Evolutionary conservation across 345 rosid genomes (phyloP).

Genomic region (thale cress (Arabidopsis thaliana)): DNA sequence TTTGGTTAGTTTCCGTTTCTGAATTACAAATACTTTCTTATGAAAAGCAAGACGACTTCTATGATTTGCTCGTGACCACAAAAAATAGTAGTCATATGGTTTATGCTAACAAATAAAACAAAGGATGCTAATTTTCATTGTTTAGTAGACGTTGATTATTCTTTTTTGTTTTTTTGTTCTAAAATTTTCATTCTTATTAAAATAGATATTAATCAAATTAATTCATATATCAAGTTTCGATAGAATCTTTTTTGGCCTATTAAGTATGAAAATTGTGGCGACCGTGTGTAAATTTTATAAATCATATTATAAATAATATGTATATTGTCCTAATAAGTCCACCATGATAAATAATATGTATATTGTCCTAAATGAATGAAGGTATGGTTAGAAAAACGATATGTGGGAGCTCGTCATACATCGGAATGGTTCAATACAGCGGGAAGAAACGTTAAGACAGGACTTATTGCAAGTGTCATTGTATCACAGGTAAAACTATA

Average conservation of each 20-base stretch:
- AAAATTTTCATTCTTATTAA: not conserved
- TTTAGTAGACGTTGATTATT: not conserved
- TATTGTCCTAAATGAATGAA: constrained; percentile 4
- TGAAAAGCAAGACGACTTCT: not conserved
- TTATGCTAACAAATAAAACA: not conserved
- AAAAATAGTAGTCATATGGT: not conserved
- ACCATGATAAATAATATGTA: not conserved
- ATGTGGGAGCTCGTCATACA: constrained; percentile 82
- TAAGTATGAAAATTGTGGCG: not conserved
- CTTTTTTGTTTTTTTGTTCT: not conserved
- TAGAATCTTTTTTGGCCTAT: not conserved
- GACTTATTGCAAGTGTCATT: constrained; percentile 92
- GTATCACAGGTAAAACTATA: constrained; percentile 70
- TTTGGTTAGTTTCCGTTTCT: constrained; percentile 54
- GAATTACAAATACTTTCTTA: not conserved
- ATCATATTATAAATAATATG: not conserved
- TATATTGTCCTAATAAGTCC: not conserved
- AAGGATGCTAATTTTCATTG: not conserved
- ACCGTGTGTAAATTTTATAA: not conserved
- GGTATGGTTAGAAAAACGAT: constrained; percentile 91
- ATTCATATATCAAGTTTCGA: not conserved
- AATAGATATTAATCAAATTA: not conserved
- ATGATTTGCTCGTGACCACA: constrained; percentile 24
- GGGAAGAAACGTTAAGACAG: constrained; percentile 93
- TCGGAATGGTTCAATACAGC: constrained; percentile 99